Evolutionary conservation across 73 alveolate genomes (phyloP).

Genomic region (Tetrahymena elliotti): DNA sequence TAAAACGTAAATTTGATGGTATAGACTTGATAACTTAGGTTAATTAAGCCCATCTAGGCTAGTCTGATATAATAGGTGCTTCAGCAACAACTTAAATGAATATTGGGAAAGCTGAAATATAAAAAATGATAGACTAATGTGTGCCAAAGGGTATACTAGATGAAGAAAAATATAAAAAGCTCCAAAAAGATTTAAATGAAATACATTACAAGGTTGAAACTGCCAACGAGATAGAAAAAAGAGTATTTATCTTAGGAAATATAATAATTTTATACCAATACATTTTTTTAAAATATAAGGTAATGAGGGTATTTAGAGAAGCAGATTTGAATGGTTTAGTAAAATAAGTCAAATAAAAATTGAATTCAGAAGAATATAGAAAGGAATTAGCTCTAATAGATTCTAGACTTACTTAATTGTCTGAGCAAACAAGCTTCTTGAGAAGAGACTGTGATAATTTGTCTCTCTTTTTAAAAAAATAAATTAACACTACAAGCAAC

Average conservation of each 20-base stretch:
- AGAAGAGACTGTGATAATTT: conserved; percentile 34
- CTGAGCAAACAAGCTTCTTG: conserved; percentile 3
- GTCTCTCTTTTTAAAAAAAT: conserved; percentile 12
- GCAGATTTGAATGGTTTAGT: conserved; percentile 31
- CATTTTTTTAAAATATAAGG: neutral
- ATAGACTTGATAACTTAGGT: neutral
- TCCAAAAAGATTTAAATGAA: conserved; percentile 26
- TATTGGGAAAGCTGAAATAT: conserved; percentile 27
- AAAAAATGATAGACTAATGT: conserved; percentile 18
- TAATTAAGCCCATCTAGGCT: neutral
- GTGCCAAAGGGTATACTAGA: conserved; percentile 9
- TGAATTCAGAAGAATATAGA: conserved; percentile 21
- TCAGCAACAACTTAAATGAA: neutral
- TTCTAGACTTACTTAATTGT: conserved; percentile 1
- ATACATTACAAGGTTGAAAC: conserved; percentile 19
- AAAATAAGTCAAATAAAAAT: conserved; percentile 9
- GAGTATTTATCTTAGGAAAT: neutral
- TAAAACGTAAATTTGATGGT: conserved; percentile 1
- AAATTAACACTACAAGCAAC: neutral
- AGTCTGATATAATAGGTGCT: neutral
- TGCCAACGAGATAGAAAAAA: conserved; percentile 31
- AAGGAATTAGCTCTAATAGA: conserved; percentile 14
- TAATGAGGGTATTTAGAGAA: conserved; percentile 26
- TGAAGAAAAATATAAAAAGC: conserved; percentile 29
- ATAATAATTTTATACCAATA: neutral